Conservation (phyloP, 179 eudicot species). For the Nepenthes alata region DNA sequence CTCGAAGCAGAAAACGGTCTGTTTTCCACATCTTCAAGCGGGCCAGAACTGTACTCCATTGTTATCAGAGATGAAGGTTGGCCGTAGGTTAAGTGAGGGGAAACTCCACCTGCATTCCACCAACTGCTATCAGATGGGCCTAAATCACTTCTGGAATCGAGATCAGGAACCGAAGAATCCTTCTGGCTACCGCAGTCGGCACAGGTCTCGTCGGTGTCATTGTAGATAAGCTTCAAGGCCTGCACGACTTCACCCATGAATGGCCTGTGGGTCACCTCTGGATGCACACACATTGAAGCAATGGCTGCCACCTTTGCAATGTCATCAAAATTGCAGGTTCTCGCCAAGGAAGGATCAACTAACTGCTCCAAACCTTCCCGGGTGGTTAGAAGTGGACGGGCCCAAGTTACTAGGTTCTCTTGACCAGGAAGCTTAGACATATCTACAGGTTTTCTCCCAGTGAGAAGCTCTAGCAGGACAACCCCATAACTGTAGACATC, state of each 20-base stretch:
- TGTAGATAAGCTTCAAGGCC: conserved; percentile 80
- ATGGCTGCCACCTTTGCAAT: conserved; percentile 90
- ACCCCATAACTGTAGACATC: conserved; percentile 97
- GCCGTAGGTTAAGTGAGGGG: conserved; percentile 54
- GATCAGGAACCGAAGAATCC: conserved; percentile 61
- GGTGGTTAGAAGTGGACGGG: conserved; percentile 64
- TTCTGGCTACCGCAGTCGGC: conserved; percentile 58
- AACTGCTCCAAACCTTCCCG: conserved; percentile 72
- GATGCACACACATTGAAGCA: conserved; percentile 90
- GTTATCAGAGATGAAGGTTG: conserved; percentile 74
- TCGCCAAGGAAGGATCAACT: conserved; percentile 60
- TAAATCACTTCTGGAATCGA: conserved; percentile 58
- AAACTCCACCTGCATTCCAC: conserved; percentile 64
- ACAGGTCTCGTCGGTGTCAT: conserved; percentile 57
- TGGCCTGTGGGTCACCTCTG: conserved; percentile 89
- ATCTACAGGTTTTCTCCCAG: conserved; percentile 87
- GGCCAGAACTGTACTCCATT: conserved; percentile 88
- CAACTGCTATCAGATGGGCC: conserved; percentile 72
- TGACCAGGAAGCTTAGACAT: conserved; percentile 89
- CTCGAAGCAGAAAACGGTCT: conserved; percentile 54
- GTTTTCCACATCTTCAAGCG: conserved; percentile 65
- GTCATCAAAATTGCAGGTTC: conserved; percentile 60
- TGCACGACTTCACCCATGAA: conserved; percentile 99
- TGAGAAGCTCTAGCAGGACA: conserved; percentile 81
- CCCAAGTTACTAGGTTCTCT: conserved; percentile 97